phyloP scores from a whole-genome alignment of 345 rosid species.

The Eucalyptus pauciflora region DNA sequence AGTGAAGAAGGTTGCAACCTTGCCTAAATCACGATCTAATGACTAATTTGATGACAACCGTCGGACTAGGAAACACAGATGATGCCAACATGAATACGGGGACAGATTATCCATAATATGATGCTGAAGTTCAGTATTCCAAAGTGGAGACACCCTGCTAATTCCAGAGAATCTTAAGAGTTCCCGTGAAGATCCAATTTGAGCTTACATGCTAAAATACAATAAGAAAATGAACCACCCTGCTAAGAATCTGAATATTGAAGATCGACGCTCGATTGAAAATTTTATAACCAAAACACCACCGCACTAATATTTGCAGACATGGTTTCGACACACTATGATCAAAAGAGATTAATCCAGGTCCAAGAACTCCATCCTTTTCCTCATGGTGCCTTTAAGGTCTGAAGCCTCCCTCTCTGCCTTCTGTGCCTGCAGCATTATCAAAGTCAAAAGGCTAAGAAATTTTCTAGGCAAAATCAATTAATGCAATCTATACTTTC shows the following conservation, averaged over 20 bases:
- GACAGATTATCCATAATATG: not conserved
- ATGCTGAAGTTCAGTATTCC: not conserved
- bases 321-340: not conserved
- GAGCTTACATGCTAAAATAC: not conserved
- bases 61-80: not conserved
- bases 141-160: not conserved
- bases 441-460: not conserved
- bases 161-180: not conserved
- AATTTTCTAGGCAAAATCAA: not conserved
- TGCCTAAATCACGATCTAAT: not conserved
- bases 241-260: not conserved
- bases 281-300: not conserved
- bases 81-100: not conserved
- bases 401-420: constrained; percentile 88
- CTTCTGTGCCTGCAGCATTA: constrained; percentile 65
- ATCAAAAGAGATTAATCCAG: constrained; percentile 35
- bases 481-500: not conserved
- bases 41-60: not conserved
- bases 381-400: constrained; percentile 91
- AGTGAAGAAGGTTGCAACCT: not conserved
- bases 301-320: not conserved
- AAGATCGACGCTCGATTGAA: not conserved
- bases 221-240: not conserved
- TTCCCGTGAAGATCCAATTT: not conserved
- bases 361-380: constrained; percentile 97